Conservation (phyloP, 139 green algal genomes). For the Chlamydomonas asymmetrica region DNA sequence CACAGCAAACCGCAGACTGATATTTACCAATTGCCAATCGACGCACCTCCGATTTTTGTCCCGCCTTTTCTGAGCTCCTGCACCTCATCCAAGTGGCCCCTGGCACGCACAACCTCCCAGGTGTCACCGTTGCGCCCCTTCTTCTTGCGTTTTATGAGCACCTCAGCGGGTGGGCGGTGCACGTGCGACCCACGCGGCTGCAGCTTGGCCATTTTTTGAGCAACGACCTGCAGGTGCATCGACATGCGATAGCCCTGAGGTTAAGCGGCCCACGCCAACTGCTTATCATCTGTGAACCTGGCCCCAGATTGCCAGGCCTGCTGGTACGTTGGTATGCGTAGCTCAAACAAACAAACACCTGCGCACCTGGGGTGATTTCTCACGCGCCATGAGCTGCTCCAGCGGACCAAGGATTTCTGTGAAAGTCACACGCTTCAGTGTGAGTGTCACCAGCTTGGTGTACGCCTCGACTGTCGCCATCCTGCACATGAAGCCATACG, state of each 20-base stretch:
- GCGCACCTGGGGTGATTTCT: conserved; percentile 78
- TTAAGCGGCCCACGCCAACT: too few species aligned
- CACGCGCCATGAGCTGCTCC: conserved; percentile 80
- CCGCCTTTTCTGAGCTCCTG: conserved; percentile 73
- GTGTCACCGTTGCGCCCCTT: conserved; percentile 49
- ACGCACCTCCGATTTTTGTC: conserved; percentile 58
- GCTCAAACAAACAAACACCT: not conserved
- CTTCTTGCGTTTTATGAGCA: conserved; percentile 76
- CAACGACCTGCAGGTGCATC: conserved; percentile 78
- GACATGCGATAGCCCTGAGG: too few species aligned
- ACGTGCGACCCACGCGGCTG: conserved; percentile 45
- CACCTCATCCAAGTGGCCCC: conserved; percentile 89
- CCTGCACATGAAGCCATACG: conserved; percentile 26
- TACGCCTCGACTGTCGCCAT: conserved; percentile 79
- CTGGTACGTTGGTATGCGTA: too few species aligned
- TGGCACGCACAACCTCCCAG: conserved; percentile 82
- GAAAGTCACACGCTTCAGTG: conserved; percentile 82
- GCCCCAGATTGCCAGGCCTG: too few species aligned
- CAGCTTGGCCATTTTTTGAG: conserved; percentile 80
- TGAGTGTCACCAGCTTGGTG: conserved; percentile 74
- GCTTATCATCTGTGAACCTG: too few species aligned
- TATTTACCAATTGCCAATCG: too few species aligned
- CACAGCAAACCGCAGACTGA: too few species aligned
- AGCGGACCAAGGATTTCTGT: conserved; percentile 84
- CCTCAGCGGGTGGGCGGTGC: conserved; percentile 69